A percentile compares a stretch with the other conserved stretches of the same genome.
These are phyloP conservation scores for Paramecium tetraurelia DNA, from an alignment of 73 alveolate genomes.

Conservation along the genomic window DNA sequence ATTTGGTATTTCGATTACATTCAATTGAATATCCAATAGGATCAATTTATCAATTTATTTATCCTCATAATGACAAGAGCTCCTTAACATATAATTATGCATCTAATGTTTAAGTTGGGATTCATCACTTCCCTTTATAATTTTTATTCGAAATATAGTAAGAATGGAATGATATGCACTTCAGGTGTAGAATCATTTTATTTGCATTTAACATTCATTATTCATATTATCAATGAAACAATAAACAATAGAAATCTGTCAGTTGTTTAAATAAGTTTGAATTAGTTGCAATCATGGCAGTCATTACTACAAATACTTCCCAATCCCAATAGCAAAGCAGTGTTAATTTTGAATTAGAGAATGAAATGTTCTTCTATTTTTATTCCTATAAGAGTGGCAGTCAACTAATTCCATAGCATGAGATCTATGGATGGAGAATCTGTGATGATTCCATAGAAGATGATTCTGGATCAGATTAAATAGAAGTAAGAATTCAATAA, in stretches of 20 bases:
- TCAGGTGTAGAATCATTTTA: background rate
- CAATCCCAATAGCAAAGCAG: background rate
- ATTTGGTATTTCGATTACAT: slow-evolving; percentile 28
- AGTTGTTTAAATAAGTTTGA: background rate
- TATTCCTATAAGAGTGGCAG: background rate
- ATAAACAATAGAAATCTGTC: background rate
- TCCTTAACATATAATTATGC: background rate
- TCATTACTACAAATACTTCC: background rate
- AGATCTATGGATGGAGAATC: background rate
- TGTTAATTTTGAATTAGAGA: background rate
- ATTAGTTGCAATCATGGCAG: background rate
- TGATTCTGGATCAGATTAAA: background rate
- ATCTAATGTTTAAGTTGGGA: slow-evolving; percentile 1
- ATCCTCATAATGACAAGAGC: background rate
- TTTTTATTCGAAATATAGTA: background rate
- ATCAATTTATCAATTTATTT: background rate
- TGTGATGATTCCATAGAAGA: background rate
- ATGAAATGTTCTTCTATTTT: background rate
- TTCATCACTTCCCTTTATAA: background rate
- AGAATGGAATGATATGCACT: background rate
- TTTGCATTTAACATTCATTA: background rate
- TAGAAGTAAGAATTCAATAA: background rate
- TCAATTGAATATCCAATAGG: background rate
- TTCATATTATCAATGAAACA: background rate
- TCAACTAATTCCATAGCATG: background rate